Evolutionary conservation across 2,329 filamentous ascomycete species (phyloP), one percentile per base, ranked within the genome.

Genomic region (Trichoderma endophyticum): DNA sequence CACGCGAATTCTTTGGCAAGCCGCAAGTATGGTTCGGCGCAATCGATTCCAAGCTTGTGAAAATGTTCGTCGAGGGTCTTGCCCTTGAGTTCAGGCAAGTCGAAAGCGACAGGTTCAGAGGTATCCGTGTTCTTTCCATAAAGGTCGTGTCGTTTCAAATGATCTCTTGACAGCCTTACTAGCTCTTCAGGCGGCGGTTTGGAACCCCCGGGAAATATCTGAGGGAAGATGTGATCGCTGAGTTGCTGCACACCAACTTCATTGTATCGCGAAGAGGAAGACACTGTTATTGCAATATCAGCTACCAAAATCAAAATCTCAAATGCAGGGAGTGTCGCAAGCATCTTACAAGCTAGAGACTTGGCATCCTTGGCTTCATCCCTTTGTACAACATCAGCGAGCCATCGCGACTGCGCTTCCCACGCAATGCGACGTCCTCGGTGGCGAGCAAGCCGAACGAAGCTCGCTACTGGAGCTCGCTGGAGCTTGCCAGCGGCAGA

Each of bases 201-300:
- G 73, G 81, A 79, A 62, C 83, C 84, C 51, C 85, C 83, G 5
- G 88, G 89, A 78, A 99, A 99, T 56, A 99, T 84, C 81, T 98
- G 96, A 2, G 88, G 80, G 81, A 95, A 93, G 59, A 99, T 87
- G 84, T 95, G 88, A 72, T 87, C 86, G 85, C 94, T 98, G 76
- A 99, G 85, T 78, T 98, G 95, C 83, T 99, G 96, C 51, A 99
- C 93, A 68, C 93, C 94, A 77, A 99, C 95, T 76, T 97, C 93
- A 82, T 97, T 99, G 84, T 92, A 93, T 75, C 96, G 90, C 63
- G 93, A 86, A 71, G 87, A 82, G 7, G 88, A 87, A 0, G 82
- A 78, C 34, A 88, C 84, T 86, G 73, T 34, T 24, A 12, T 30
- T 26, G 28, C 12, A 43, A 34, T 18, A 48, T 71, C 26, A 63